A percentile compares a stretch with the other conserved stretches of the same genome.
These are phyloP conservation scores for Marasmius fiardii DNA, from an alignment of 1,284 basidiomycete species.

Conservation along the genomic window DNA sequence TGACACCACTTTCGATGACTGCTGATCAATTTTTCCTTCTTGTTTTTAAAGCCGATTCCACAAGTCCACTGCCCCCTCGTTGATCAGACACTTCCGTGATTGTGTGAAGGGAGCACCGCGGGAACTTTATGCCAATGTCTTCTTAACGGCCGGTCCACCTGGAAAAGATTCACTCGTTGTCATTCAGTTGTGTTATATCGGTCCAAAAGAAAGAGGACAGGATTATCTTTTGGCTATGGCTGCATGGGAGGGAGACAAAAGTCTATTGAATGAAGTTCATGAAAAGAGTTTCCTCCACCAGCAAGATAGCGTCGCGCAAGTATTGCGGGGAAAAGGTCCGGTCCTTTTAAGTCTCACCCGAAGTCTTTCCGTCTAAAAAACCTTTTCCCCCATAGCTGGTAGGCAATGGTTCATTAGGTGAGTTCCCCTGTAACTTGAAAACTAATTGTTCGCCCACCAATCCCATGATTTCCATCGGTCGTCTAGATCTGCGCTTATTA, in stretches of 20 bases:
- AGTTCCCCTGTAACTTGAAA: background rate
- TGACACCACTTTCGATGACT: background rate
- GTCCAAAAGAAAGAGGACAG: slow-evolving; percentile 69
- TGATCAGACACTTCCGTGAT: slow-evolving; percentile 90
- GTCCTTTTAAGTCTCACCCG: background rate
- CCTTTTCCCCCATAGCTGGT: slow-evolving; percentile 45
- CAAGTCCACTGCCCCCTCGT: slow-evolving; percentile 76
- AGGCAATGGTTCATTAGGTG: slow-evolving; percentile 84
- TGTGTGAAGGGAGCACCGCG: slow-evolving; percentile 86
- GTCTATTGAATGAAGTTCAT: slow-evolving; percentile 83
- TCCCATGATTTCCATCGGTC: background rate
- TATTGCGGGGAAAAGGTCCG: slow-evolving; percentile 75
- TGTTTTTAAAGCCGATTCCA: slow-evolving; percentile 72
- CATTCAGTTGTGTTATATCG: slow-evolving; percentile 87
- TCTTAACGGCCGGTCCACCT: slow-evolving; percentile 84
- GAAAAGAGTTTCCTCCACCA: slow-evolving; percentile 87
- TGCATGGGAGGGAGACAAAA: slow-evolving; percentile 81
- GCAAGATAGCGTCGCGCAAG: slow-evolving; percentile 88
- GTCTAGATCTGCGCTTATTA: slow-evolving; percentile 60
- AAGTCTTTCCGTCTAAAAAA: background rate
- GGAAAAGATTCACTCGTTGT: slow-evolving; percentile 81
- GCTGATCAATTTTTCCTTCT: slow-evolving; percentile 1
- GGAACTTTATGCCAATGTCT: slow-evolving; percentile 84
- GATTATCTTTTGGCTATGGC: slow-evolving; percentile 79
- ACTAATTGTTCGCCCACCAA: background rate